Base-by-base conservation (phyloP, 345 rosid genomes). In the Abelmoschus esculentus region DNA sequence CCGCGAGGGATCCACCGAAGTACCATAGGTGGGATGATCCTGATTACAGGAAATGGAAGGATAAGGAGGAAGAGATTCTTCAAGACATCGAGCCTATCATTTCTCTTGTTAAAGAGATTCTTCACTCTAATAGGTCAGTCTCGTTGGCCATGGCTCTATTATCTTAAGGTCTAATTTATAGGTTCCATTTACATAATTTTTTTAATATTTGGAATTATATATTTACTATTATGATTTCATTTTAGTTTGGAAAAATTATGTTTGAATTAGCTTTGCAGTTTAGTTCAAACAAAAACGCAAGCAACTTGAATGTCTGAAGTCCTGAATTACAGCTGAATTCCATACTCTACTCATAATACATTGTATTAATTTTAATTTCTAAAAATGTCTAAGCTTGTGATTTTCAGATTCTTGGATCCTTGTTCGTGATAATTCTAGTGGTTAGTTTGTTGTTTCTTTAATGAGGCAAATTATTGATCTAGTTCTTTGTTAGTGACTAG, bases 31-130 rank as follows among this genome's bases (percentile, higher is more conserved):
- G 73, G 82, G 86, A 89, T 54, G 80, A 85, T 86, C 90, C 89
- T 74, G 90, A 86, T 77, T 89, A 81, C 75, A 77, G 95, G 70
- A 86, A 79, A 58, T 89, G 98, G 98, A 89, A 79, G 80, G 87
- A 88, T 14, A 78, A 79, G 38, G 93, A 93, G 74, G 86, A 81
- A 6, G 92, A 88, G 87, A 89, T 93, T 64, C 78, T 86, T 52
- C 61, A 64, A 32, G 95, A 91, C 74, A 79, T 91, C 58, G 80
- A 79, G 73, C 86, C 97, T 36, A 76, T 77, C 9, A 57, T 79
- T 74, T 74, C 73, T 32, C 87, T 83, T 26, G 52, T 87, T n/a
- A 91, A 88, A 78, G 87, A 83, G 22, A 88, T 93, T 79, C 84
- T 93, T 73, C 97, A 91, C 77, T 87, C 98, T 0, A 75, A 79